These are phyloP conservation scores for Pestalotiopsis sp. DNA, from an alignment of 2,329 filamentous ascomycete genomes.

Conservation along the genomic window DNA sequence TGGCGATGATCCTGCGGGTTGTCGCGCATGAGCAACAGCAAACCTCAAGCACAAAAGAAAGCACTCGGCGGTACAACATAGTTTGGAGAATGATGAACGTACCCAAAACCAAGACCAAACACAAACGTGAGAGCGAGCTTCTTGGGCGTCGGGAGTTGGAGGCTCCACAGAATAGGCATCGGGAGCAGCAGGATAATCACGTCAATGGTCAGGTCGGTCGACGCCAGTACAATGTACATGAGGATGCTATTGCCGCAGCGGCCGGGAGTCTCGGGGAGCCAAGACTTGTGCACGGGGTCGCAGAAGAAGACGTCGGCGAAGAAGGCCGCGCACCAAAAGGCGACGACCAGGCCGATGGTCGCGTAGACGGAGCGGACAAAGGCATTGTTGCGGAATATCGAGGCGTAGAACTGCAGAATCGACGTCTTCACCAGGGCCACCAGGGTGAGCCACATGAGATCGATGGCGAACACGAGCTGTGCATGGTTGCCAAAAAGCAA, in stretches of 20 bases:
- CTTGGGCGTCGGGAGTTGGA: slow-evolving; percentile 16
- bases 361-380: slow-evolving; percentile 13
- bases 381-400: slow-evolving; percentile 13
- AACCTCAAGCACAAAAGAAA: not conserved
- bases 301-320: slow-evolving; percentile 16
- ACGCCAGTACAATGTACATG: slow-evolving; percentile 10
- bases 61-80: too few relatives aligned
- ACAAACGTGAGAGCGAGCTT: slow-evolving; percentile 19
- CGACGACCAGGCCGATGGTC: slow-evolving; percentile 8
- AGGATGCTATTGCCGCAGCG: slow-evolving; percentile 13
- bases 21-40: not conserved
- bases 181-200: slow-evolving; percentile 19
- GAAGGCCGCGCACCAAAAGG: slow-evolving; percentile 17
- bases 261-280: slow-evolving; percentile 14
- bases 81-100: not conserved
- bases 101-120: slow-evolving; percentile 25
- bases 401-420: slow-evolving; percentile 20
- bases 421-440: slow-evolving; percentile 20
- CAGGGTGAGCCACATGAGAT: slow-evolving; percentile 16
- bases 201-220: slow-evolving; percentile 13
- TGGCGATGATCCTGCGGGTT: slow-evolving; percentile 14
- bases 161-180: slow-evolving; percentile 20
- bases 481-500: not conserved
- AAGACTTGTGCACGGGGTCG: slow-evolving; percentile 14
- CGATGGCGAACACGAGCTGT: slow-evolving; percentile 15